These are phyloP conservation scores for Trichopus zeylanicus DNA, from an alignment of 116 monocot genomes.

Conservation along the genomic window DNA sequence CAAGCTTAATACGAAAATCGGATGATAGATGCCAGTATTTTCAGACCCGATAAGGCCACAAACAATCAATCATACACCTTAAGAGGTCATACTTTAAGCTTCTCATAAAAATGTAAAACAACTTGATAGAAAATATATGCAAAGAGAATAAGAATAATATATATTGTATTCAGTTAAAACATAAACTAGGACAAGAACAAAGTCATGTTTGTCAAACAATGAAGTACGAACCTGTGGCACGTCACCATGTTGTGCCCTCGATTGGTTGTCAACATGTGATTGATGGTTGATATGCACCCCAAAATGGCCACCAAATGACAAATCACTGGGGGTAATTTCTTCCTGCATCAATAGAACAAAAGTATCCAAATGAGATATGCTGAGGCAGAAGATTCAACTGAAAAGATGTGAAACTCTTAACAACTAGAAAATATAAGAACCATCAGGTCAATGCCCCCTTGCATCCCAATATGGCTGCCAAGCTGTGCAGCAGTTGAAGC, in stretches of 20 bases:
- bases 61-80: background rate
- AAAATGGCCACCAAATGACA: slow-evolving; percentile 41
- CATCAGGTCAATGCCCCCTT: slow-evolving; percentile 44
- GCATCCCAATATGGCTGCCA: slow-evolving; percentile 21
- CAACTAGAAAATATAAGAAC: slow-evolving; percentile 1
- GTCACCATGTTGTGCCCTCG: slow-evolving; percentile 20
- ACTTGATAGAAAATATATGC: background rate
- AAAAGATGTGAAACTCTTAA: background rate
- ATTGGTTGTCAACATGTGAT: slow-evolving; percentile 27
- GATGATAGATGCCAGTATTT: background rate
- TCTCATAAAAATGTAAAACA: background rate
- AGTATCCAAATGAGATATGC: background rate
- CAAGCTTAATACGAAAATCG: background rate
- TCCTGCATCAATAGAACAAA: slow-evolving; percentile 25
- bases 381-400: background rate
- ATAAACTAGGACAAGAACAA: background rate
- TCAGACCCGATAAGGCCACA: background rate
- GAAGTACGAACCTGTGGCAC: slow-evolving; percentile 26
- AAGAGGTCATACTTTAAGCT: background rate
- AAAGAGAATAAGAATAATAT: background rate
- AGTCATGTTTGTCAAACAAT: background rate
- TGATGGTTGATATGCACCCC: slow-evolving; percentile 25
- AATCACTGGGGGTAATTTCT: slow-evolving; percentile 31
- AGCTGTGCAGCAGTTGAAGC: slow-evolving; percentile 23
- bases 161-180: background rate